Evolutionary conservation across 345 rosid genomes (phyloP).

Genomic region (Lepidium aucheri): DNA sequence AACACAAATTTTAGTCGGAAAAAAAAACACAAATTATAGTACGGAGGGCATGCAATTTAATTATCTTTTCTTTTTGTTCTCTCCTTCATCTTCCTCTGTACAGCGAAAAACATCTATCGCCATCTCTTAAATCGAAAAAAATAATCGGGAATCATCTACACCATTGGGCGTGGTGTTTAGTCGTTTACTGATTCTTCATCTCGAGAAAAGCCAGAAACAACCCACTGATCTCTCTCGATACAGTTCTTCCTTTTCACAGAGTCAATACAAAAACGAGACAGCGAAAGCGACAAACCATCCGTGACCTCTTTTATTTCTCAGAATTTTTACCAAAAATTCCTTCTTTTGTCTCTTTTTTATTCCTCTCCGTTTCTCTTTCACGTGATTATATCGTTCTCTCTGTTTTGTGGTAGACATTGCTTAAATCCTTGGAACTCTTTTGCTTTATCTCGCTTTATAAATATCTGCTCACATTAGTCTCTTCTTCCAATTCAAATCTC

Average conservation of each 20-base stretch:
- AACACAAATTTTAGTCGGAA: no score
- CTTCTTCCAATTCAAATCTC: not conserved
- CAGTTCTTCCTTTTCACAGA: slow-evolving; percentile 15
- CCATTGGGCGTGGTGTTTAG: not conserved
- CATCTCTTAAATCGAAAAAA: not conserved
- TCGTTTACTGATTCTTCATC: not conserved
- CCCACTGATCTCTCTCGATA: slow-evolving; percentile 22
- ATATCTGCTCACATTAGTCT: slow-evolving; percentile 11
- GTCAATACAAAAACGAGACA: slow-evolving; percentile 7
- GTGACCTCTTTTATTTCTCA: slow-evolving; percentile 13
- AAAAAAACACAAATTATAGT: no score
- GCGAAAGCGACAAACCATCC: slow-evolving; percentile 27
- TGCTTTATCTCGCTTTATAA: slow-evolving; percentile 21
- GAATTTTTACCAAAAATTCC: not conserved
- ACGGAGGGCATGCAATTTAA: no score
- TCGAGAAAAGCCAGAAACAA: slow-evolving; percentile 21
- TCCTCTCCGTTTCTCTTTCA: not conserved
- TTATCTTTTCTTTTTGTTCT: no score
- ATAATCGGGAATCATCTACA: not conserved
- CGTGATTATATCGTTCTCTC: slow-evolving; percentile 5
- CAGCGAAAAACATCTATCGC: not conserved
- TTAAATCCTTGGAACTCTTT: slow-evolving; percentile 9
- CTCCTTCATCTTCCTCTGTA: not conserved
- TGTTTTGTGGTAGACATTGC: slow-evolving; percentile 19
- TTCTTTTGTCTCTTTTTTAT: not conserved